Evolutionary conservation across 345 rosid species (phyloP).

Genomic region (Aquilaria yunnanensis): DNA sequence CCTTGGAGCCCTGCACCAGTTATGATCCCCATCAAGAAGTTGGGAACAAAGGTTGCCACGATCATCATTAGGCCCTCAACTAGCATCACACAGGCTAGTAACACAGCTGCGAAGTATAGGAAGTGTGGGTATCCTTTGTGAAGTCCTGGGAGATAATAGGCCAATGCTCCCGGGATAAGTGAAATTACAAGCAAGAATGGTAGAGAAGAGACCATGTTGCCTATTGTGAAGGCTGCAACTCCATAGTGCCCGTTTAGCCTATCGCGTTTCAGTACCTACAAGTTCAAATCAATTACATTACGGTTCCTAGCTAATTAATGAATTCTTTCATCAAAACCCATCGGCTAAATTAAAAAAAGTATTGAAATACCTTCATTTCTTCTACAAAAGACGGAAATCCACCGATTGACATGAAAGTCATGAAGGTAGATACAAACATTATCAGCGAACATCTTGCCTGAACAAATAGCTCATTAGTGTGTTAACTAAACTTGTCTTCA

Average conservation of each 20-base stretch:
- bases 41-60: conserved; percentile 42
- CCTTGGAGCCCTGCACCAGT: conserved; percentile 51
- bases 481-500: no score
- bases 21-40: conserved; percentile 47
- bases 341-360: not conserved
- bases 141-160: conserved; percentile 30
- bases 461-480: not conserved
- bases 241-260: conserved; percentile 58
- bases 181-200: conserved; percentile 36
- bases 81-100: conserved; percentile 39
- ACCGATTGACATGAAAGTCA: conserved; percentile 40
- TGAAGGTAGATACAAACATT: conserved; percentile 30
- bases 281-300: not conserved
- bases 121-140: conserved; percentile 27
- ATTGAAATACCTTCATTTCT: conserved; percentile 40
- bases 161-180: conserved; percentile 37
- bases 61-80: conserved; percentile 58
- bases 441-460: conserved; percentile 40
- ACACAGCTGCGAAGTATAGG: conserved; percentile 16
- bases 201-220: conserved; percentile 37
- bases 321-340: not conserved
- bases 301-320: not conserved
- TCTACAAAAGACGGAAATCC: conserved; percentile 58
- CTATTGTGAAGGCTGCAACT: conserved; percentile 25
- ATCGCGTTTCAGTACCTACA: conserved; percentile 43